Base-by-base conservation (phyloP, 2,329 filamentous ascomycete genomes). In the Neonectria ditissima region DNA sequence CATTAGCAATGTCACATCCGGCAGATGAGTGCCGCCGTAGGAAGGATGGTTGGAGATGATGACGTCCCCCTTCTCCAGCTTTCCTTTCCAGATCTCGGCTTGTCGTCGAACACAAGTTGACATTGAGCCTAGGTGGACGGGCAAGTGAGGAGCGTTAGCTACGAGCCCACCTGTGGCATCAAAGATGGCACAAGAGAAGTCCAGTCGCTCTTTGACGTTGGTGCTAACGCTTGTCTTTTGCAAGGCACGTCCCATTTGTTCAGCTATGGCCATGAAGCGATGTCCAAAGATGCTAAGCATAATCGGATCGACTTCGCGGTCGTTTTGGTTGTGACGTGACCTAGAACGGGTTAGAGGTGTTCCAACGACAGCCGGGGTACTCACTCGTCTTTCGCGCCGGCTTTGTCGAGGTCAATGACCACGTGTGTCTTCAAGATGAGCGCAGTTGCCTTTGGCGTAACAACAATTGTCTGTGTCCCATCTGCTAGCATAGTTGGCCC, bases 401-500 rank as follows among this genome's bases (percentile, higher is more conserved):
- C 80, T 50, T 89, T 89, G 58, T 90, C 87, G 43, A 96, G 86
- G 68, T 97, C 93, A 74, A 97, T 94, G 7, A 97, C 86, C 8
- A 97, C 93, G 72, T 97, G 95, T 0, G 94, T 97, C 66, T 93
- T 86, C 18, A 97, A 89, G 32, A 97, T 84, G 24, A 94, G 80
- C 0, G 94, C 95, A 22, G 88, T 87, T 2, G 93, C 88, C 30
- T 87, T 87, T 0, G 94, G 95, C 0, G 92, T 92, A 3, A 97
- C 89, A 0, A 97, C 92, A 66, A 98, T 96, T 0, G 95, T 98
- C 78, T 97, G 95, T 1, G 92, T 94, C 9, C 91, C 91, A 74
- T 95, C 94, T 2, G 93, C 93, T 62, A 97, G 86, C 79, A 97
- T 92, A 0, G 94, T 94, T 1, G 94, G 94, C 0, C 94, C 94